Evolutionary conservation across 2,329 filamentous ascomycete species (phyloP).

Genomic region (Pseudogymnoascus verrucosus): DNA sequence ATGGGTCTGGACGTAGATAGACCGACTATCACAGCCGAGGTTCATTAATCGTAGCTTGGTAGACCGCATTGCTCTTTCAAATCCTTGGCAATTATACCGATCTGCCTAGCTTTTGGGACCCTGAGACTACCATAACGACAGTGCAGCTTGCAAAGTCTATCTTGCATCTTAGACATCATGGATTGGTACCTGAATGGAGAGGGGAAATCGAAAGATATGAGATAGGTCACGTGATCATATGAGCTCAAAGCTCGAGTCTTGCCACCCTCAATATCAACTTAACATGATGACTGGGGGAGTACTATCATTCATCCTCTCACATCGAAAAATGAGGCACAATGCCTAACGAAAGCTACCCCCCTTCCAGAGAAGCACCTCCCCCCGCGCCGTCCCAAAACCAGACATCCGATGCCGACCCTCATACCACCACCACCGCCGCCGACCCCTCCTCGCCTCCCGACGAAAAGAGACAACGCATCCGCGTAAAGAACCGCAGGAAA

Average conservation of each 20-base stretch:
- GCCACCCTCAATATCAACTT: slow-evolving; percentile 3
- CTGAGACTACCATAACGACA: background rate
- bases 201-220: background rate
- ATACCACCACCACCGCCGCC: slow-evolving; percentile 8
- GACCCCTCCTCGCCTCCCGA: background rate
- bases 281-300: background rate
- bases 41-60: background rate
- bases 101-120: background rate
- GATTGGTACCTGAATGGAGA: background rate
- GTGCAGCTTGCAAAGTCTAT: background rate
- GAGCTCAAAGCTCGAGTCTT: background rate
- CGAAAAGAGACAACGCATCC: slow-evolving; percentile 14
- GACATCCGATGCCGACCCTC: slow-evolving; percentile 20
- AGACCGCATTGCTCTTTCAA: background rate
- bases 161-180: background rate
- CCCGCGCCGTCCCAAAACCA: background rate
- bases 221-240: background rate
- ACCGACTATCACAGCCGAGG: background rate
- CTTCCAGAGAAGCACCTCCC: background rate
- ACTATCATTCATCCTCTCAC: background rate
- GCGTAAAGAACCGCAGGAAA: slow-evolving; percentile 27
- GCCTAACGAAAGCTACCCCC: background rate
- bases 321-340: background rate
- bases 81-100: background rate
- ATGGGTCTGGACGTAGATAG: background rate